A percentile compares a stretch with the other conserved stretches of the same genome.
Evolutionary conservation across 192 early-diverging fungal species (phyloP).

Genomic region (Cetraspora pellucida): DNA sequence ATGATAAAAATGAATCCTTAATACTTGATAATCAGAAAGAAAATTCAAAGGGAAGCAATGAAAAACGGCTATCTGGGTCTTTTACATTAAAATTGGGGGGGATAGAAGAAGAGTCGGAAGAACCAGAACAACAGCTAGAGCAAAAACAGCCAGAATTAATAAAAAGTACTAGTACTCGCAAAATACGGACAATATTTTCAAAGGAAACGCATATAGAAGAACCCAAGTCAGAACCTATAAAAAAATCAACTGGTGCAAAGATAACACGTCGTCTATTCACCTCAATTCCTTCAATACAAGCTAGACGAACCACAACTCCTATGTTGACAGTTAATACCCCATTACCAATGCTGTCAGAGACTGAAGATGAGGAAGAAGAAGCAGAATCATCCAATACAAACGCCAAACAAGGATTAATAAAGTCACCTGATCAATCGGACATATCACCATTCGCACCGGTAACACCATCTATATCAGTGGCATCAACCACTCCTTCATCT

Average conservation of each 20-base stretch:
- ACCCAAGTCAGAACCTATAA: neutral
- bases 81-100: constrained; percentile 6
- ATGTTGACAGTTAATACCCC: constrained; percentile 15
- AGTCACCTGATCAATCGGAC: neutral
- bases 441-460: constrained; percentile 7
- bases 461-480: neutral
- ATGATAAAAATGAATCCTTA: no score
- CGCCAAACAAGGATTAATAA: neutral
- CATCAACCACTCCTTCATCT: neutral
- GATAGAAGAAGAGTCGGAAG: constrained; percentile 21
- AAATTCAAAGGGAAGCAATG: neutral
- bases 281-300: constrained; percentile 28
- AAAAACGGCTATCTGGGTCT: constrained; percentile 17
- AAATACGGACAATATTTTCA: neutral
- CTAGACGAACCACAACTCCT: neutral
- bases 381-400: constrained; percentile 3
- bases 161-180: neutral
- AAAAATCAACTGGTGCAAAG: neutral
- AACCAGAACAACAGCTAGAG: constrained; percentile 5
- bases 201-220: neutral
- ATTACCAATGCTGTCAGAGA: constrained; percentile 22
- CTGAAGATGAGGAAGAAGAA: constrained; percentile 33
- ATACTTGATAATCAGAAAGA: no score
- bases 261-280: neutral
- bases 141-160: neutral